Percentiles rank a stretch among this genome's conserved stretches.
These are phyloP conservation scores for Colletotrichum costaricense DNA, from an alignment of 2,329 filamentous ascomycete genomes.

Conservation along the genomic window DNA sequence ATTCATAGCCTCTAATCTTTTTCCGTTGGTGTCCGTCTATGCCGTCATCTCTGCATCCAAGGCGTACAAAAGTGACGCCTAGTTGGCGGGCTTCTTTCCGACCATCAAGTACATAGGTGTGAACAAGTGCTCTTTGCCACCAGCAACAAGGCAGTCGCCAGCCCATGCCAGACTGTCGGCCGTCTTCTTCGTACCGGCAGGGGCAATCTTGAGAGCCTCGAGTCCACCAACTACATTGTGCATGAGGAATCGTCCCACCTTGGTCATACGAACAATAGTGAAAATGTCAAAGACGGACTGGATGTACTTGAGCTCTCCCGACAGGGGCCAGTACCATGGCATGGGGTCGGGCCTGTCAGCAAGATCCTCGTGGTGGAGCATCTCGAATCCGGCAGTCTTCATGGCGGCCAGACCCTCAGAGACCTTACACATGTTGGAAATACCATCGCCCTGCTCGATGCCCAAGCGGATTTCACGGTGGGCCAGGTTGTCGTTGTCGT, in stretches of 20 bases:
- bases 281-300: conserved; percentile 82
- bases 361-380: conserved; percentile 57
- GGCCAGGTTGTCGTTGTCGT: conserved; percentile 84
- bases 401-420: conserved; percentile 83
- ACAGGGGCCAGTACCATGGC: conserved; percentile 95
- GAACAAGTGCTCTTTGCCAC: conserved; percentile 90
- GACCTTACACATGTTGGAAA: conserved; percentile 92
- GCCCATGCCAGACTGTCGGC: conserved; percentile 87
- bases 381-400: conserved; percentile 83
- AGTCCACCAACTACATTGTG: conserved; percentile 82
- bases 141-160: conserved; percentile 87
- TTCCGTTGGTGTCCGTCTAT: neutral
- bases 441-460: conserved; percentile 93
- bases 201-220: conserved; percentile 81
- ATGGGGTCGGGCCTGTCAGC: conserved; percentile 77
- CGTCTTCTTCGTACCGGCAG: conserved; percentile 91
- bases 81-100: conserved; percentile 77
- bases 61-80: conserved; percentile 8
- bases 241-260: conserved; percentile 78
- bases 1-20: neutral
- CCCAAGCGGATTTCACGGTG: conserved; percentile 89
- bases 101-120: conserved; percentile 99
- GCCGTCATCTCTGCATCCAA: conserved; percentile 33
- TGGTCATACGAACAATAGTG: conserved; percentile 90
- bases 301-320: conserved; percentile 87